phyloP scores from a whole-genome alignment of 169 alveolate species.

The Plasmodium cynomolgi region DNA sequence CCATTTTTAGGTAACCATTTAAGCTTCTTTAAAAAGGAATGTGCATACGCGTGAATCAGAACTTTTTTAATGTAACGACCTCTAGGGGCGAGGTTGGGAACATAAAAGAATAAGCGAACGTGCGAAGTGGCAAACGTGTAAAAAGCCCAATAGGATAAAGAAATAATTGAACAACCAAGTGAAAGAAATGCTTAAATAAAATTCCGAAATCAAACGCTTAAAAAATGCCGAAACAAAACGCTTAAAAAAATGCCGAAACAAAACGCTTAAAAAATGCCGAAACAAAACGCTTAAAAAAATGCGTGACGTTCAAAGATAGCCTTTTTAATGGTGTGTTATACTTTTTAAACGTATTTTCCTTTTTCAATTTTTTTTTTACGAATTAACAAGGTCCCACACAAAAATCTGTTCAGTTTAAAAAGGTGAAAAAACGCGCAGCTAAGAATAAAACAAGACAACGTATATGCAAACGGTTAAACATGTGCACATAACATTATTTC shows the following conservation, averaged over 20 bases:
- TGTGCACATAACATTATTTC: not conserved
- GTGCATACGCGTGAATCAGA: not conserved
- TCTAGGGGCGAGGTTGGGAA: not conserved
- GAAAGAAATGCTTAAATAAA: no score
- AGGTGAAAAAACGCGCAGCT: not conserved
- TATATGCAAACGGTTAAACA: not conserved
- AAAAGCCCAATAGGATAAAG: not conserved
- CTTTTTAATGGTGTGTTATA: slow-evolving; percentile 3
- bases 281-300: not conserved
- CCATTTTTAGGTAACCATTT: not conserved
- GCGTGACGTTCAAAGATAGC: not conserved
- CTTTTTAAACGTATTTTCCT: not conserved
- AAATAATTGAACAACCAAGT: not conserved
- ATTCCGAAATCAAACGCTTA: not conserved
- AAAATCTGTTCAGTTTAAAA: not conserved
- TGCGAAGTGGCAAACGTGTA: not conserved
- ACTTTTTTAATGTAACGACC: not conserved
- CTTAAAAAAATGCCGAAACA: not conserved
- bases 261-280: not conserved
- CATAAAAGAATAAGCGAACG: not conserved
- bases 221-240: not conserved
- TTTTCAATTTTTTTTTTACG: not conserved
- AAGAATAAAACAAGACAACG: slow-evolving; percentile 5
- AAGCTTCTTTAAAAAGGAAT: not conserved
- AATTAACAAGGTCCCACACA: not conserved